phyloP scores from a whole-genome alignment of 768 basidiomycete species.

The Phanerochaete carnosa region DNA sequence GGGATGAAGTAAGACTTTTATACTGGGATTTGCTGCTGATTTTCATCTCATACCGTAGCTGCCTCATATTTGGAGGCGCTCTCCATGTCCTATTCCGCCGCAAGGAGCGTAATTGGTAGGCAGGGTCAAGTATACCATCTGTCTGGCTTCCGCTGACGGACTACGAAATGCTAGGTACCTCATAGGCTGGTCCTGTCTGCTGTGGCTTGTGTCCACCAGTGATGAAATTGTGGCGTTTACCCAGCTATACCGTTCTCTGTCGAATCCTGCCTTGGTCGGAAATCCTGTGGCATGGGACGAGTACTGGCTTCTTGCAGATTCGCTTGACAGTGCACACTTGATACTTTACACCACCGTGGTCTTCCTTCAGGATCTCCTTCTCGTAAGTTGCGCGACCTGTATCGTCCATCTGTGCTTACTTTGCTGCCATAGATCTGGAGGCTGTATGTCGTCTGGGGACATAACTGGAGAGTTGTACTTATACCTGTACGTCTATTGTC shows the following conservation, averaged over 20 bases:
- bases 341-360: not conserved
- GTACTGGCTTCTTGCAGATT: not conserved
- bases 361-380: not conserved
- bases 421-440: conserved; percentile 15
- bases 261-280: not conserved
- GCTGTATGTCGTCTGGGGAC: conserved; percentile 20
- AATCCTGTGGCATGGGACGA: not conserved
- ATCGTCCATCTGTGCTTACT: no score
- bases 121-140: not conserved
- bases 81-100: not conserved
- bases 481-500: conserved; percentile 14
- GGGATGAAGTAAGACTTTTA: not conserved
- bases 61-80: not conserved
- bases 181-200: not conserved
- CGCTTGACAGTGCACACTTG: not conserved
- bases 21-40: not conserved
- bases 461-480: conserved; percentile 19
- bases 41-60: not conserved
- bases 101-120: not conserved
- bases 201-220: not conserved
- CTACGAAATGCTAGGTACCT: not conserved
- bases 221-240: not conserved
- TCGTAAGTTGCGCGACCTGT: no score
- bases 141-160: no score
- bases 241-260: not conserved